Evolutionary conservation across 192 early-diverging fungal genomes (phyloP).

Genomic region (Coemansia sp.): DNA sequence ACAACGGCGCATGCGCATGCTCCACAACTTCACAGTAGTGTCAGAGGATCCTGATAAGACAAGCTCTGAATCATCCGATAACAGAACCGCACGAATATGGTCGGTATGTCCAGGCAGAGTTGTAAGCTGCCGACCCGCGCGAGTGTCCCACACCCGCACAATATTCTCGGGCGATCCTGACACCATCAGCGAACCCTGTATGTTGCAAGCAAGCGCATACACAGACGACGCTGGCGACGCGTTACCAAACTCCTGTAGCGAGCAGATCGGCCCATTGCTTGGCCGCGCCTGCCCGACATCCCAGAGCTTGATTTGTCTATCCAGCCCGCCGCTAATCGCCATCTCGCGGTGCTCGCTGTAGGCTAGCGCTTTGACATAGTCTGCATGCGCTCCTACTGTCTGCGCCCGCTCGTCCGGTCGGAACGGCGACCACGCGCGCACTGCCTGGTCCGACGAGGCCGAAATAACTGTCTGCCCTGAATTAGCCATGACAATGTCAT

Average conservation of each 20-base stretch:
- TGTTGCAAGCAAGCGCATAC: slow-evolving; percentile 84
- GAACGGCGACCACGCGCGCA: slow-evolving; percentile 64
- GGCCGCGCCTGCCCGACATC: slow-evolving; percentile 66
- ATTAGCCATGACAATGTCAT: slow-evolving; percentile 69
- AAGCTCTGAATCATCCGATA: slow-evolving; percentile 84
- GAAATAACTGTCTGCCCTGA: slow-evolving; percentile 62
- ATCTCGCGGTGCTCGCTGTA: slow-evolving; percentile 68
- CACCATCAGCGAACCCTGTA: slow-evolving; percentile 74
- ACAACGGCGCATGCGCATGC: slow-evolving; percentile 80
- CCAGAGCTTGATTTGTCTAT: slow-evolving; percentile 87
- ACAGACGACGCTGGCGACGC: slow-evolving; percentile 62
- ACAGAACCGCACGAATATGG: slow-evolving; percentile 83
- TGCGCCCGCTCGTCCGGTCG: slow-evolving; percentile 36
- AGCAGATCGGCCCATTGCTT: slow-evolving; percentile 46
- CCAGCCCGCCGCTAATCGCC: slow-evolving; percentile 90
- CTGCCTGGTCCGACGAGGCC: slow-evolving; percentile 89
- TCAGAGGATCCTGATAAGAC: slow-evolving; percentile 92
- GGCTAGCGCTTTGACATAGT: slow-evolving; percentile 90
- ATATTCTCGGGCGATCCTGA: slow-evolving; percentile 93
- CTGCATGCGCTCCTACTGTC: slow-evolving; percentile 76
- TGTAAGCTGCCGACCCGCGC: slow-evolving; percentile 67
- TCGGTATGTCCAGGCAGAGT: slow-evolving; percentile 94
- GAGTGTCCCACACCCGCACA: slow-evolving; percentile 88
- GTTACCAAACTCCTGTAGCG: slow-evolving; percentile 46
- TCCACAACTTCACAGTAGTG: slow-evolving; percentile 97